Conservation (phyloP, 129 eudicot species). For the Calendula officinalis region DNA sequence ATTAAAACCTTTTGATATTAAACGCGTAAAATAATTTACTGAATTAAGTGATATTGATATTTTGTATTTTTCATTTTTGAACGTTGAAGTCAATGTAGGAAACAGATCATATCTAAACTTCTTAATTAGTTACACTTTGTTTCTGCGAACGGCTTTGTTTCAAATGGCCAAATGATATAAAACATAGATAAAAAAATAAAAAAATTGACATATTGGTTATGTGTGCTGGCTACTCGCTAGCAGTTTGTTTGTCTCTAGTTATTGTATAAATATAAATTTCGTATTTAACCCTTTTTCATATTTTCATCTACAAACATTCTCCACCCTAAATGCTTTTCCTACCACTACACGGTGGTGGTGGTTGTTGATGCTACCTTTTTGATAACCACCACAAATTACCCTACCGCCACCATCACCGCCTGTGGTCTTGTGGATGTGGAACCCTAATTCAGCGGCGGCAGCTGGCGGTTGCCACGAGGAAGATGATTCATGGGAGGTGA, state of each 20-base stretch:
- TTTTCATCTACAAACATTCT: slow-evolving; percentile 24
- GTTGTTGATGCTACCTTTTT: neutral
- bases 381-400: slow-evolving; percentile 18
- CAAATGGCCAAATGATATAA: neutral
- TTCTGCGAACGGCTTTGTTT: slow-evolving; percentile 8
- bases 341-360: slow-evolving; percentile 2
- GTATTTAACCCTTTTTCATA: slow-evolving; percentile 12
- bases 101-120: neutral
- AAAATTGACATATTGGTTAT: neutral
- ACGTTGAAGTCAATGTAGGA: slow-evolving; percentile 14
- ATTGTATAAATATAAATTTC: slow-evolving; percentile 8
- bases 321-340: slow-evolving; percentile 20
- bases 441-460: neutral
- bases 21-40: too few species aligned
- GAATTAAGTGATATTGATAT: too few species aligned
- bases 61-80: neutral
- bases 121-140: neutral
- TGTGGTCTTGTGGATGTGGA: slow-evolving; percentile 16
- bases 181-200: neutral
- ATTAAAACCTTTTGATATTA: too few species aligned
- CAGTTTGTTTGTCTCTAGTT: slow-evolving; percentile 8
- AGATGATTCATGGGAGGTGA: slow-evolving; percentile 27
- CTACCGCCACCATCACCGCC: neutral
- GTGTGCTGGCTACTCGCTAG: slow-evolving; percentile 15
- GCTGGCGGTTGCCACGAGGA: neutral